Percentiles rank a stretch among this genome's conserved stretches.
Conservation (phyloP, 257 asterid species). For the Solanum bulbocastanum region DNA sequence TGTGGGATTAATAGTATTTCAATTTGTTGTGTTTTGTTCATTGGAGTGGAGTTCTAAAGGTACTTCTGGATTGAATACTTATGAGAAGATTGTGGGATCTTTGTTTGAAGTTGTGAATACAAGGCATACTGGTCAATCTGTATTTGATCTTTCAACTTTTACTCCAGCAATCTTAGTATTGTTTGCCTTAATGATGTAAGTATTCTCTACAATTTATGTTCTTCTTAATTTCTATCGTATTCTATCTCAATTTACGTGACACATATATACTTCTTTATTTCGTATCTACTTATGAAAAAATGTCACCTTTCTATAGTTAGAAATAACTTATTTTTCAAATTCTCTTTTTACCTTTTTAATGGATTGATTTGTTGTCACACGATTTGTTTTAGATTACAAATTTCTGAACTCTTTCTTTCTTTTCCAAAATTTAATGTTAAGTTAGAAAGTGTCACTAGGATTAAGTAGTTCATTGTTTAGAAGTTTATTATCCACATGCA, state of each 20-base stretch:
- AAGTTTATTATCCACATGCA: neutral
- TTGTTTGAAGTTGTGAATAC: conserved; percentile 42
- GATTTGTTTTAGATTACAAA: neutral
- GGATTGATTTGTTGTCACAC: fast-evolving
- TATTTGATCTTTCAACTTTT: conserved; percentile 26
- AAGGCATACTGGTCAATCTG: conserved; percentile 45
- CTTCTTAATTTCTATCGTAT: neutral
- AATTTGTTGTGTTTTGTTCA: conserved; percentile 18
- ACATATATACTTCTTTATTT: neutral
- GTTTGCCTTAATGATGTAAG: conserved; percentile 45
- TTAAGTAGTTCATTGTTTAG: neutral
- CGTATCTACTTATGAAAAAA: fast-evolving
- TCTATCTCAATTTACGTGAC: neutral
- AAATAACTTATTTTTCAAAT: neutral
- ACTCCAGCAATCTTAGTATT: conserved; percentile 28
- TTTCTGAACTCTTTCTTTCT: neutral
- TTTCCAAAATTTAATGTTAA: too few relatives aligned
- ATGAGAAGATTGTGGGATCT: conserved; percentile 35
- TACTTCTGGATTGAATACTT: conserved; percentile 10
- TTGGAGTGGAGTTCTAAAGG: conserved; percentile 31
- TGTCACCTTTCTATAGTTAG: neutral
- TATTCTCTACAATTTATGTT: neutral
- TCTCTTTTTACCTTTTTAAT: too few relatives aligned
- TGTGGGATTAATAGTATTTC: conserved; percentile 22
- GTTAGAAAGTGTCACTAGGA: neutral